A percentile compares a stretch with the other conserved stretches of the same genome.
Evolutionary conservation across 2,329 filamentous ascomycete genomes (phyloP).

Genomic region (Botrytis cinerea): DNA sequence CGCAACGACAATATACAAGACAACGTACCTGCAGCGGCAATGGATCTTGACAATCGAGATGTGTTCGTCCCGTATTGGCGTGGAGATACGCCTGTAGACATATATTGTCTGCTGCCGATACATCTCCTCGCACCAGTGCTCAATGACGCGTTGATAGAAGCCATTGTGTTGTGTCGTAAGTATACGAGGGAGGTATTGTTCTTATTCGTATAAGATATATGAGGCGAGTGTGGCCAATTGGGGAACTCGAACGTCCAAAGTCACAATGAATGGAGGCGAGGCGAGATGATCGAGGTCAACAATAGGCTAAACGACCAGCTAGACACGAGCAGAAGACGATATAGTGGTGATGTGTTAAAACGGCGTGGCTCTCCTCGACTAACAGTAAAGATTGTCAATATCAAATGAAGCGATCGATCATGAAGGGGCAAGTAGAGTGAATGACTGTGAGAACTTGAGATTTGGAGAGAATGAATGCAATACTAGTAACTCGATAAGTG

Average conservation of each 20-base stretch:
- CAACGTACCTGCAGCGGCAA: slow-evolving; percentile 10
- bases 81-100: neutral
- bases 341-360: neutral
- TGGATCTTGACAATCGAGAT: neutral
- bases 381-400: neutral
- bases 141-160: slow-evolving; percentile 16
- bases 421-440: neutral
- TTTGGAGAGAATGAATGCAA: neutral
- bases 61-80: neutral
- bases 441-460: neutral
- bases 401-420: neutral
- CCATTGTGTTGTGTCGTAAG: neutral
- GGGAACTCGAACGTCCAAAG: neutral
- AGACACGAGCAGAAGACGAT: neutral
- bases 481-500: neutral
- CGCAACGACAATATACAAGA: neutral
- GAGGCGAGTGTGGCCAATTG: neutral
- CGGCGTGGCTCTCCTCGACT: neutral
- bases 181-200: neutral
- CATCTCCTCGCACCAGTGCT: slow-evolving; percentile 11
- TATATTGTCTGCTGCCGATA: neutral
- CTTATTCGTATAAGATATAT: neutral
- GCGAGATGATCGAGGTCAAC: neutral
- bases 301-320: neutral
- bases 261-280: neutral